phyloP scores from a whole-genome alignment of 1,139 yeast genomes.

The Nematodospora anomalae region DNA sequence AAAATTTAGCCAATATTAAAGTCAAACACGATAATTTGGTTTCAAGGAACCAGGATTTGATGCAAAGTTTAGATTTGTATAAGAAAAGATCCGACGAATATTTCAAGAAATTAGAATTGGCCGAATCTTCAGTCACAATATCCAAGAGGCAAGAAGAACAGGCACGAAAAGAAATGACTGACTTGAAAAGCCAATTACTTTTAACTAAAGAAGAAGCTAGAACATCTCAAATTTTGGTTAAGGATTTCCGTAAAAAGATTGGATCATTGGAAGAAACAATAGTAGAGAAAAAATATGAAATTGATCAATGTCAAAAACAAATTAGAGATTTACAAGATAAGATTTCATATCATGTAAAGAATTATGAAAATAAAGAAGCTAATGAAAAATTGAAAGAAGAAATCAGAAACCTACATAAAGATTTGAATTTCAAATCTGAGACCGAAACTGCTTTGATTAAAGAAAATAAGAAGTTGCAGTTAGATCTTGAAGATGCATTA shows the following conservation, averaged over 20 bases:
- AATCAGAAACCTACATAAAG: conserved; percentile 56
- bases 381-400: conserved; percentile 55
- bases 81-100: conserved; percentile 76
- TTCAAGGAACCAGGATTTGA: conserved; percentile 52
- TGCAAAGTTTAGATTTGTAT: conserved; percentile 58
- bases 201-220: conserved; percentile 60
- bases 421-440: conserved; percentile 56
- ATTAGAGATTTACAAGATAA: conserved; percentile 49
- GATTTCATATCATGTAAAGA: conserved; percentile 51
- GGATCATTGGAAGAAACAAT: conserved; percentile 57
- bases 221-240: conserved; percentile 56
- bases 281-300: conserved; percentile 58
- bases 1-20: conserved; percentile 41
- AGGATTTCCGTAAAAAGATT: conserved; percentile 55
- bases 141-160: conserved; percentile 62
- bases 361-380: conserved; percentile 43
- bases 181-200: conserved; percentile 51
- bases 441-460: conserved; percentile 66
- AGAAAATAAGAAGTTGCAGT: conserved; percentile 59
- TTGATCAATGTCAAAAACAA: conserved; percentile 51
- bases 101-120: conserved; percentile 69
- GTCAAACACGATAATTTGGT: conserved; percentile 55
- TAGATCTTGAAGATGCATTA: conserved; percentile 59
- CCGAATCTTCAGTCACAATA: conserved; percentile 70
- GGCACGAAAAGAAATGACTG: conserved; percentile 56